phyloP scores from a whole-genome alignment of 768 basidiomycete genomes.

The Hemileccinum impolitum region DNA sequence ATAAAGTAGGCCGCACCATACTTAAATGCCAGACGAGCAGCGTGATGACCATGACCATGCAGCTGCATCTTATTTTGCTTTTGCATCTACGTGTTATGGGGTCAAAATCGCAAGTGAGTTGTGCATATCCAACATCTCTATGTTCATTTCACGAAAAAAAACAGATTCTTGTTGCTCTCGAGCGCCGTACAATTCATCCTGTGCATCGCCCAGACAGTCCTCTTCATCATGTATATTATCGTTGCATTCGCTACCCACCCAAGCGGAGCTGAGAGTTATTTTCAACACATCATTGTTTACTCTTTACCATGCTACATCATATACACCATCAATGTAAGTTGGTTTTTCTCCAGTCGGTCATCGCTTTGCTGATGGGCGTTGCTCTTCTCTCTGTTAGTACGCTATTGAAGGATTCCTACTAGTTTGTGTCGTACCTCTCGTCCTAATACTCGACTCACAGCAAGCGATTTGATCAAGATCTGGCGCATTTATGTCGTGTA shows the following conservation, averaged over 20 bases:
- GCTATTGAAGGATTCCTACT: constrained; percentile 16
- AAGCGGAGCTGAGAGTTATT: background rate
- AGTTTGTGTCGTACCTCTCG: constrained; percentile 6
- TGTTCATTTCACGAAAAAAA: background rate
- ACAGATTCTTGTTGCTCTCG: constrained; percentile 6
- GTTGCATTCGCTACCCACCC: background rate
- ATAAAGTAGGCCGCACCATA: constrained; percentile 12
- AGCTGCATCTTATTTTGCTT: constrained; percentile 19
- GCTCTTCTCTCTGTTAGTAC: constrained; percentile 2
- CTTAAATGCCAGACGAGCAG: too few relatives aligned
- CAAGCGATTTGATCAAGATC: constrained; percentile 6
- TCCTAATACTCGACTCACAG: background rate
- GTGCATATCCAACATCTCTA: too few relatives aligned
- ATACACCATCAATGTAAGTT: constrained; percentile 18
- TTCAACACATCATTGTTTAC: background rate
- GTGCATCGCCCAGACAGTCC: constrained; percentile 5
- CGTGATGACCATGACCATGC: background rate
- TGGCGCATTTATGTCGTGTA: constrained; percentile 24
- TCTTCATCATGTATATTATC: constrained; percentile 1
- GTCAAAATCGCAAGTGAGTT: background rate
- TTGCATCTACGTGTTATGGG: constrained; percentile 16
- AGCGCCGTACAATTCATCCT: constrained; percentile 8
- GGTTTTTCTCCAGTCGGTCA: background rate
- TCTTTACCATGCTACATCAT: constrained; percentile 14
- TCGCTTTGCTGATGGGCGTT: background rate